phyloP scores from a whole-genome alignment of 2,329 filamentous ascomycete genomes.

The Phaeomoniella chlamydospora region DNA sequence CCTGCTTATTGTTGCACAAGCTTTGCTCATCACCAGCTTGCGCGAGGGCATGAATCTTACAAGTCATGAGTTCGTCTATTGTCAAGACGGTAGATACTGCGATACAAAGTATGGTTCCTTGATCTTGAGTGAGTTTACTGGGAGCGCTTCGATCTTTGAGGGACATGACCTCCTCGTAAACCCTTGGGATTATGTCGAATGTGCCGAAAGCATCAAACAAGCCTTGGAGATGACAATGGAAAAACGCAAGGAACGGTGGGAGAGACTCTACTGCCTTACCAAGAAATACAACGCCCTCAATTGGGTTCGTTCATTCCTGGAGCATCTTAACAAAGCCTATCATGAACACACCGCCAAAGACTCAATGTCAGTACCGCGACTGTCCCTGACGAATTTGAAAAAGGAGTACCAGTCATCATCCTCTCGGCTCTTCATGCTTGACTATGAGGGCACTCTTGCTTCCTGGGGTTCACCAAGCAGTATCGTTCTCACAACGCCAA shows the following conservation, averaged over 20 bases:
- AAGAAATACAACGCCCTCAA: constrained; percentile 68
- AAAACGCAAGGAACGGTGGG: constrained; percentile 64
- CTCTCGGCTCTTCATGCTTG: constrained; percentile 71
- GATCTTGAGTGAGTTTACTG: constrained; percentile 90
- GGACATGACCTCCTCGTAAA: constrained; percentile 75
- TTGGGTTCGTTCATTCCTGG: constrained; percentile 68
- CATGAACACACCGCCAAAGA: constrained; percentile 75
- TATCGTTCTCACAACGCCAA: constrained; percentile 74
- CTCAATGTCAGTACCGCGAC: constrained; percentile 70
- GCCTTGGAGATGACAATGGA: constrained; percentile 66
- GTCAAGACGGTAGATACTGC: constrained; percentile 65
- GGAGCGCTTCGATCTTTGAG: constrained; percentile 73
- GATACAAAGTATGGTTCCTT: constrained; percentile 74
- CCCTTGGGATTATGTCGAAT: constrained; percentile 86
- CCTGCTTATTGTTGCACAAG: constrained; percentile 75
- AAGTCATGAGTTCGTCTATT: constrained; percentile 84
- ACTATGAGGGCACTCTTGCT: constrained; percentile 86
- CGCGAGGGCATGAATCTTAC: constrained; percentile 97
- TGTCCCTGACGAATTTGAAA: constrained; percentile 53
- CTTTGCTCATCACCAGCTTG: constrained; percentile 85
- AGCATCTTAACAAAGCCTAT: constrained; percentile 59
- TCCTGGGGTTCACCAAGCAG: constrained; percentile 73
- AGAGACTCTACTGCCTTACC: constrained; percentile 57
- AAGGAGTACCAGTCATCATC: constrained; percentile 51
- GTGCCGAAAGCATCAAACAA: constrained; percentile 69